These are phyloP conservation scores for Colletotrichum acutatum DNA, from an alignment of 2,329 filamentous ascomycete genomes.

Conservation along the genomic window DNA sequence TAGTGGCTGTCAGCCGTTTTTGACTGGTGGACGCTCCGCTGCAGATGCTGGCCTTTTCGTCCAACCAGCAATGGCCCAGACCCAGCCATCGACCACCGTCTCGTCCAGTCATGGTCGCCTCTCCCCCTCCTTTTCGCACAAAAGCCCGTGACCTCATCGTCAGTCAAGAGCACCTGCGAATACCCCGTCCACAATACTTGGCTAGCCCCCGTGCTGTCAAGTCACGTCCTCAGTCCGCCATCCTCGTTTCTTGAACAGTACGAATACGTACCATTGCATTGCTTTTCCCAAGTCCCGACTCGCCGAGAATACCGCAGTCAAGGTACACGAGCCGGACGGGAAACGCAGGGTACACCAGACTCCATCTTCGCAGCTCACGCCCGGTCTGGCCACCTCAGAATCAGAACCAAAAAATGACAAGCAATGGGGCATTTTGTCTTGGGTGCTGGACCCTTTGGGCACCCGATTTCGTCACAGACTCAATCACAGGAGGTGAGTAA, in stretches of 20 bases:
- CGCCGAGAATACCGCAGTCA: background rate
- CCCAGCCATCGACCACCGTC: background rate
- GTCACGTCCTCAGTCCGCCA: background rate
- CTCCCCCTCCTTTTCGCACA: background rate
- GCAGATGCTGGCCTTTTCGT: slow-evolving; percentile 9
- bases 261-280: background rate
- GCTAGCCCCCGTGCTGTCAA: background rate
- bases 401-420: background rate
- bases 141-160: slow-evolving; percentile 28
- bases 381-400: background rate
- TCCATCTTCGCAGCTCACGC: background rate
- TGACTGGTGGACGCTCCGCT: slow-evolving; percentile 17
- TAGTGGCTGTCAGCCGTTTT: slow-evolving; percentile 8
- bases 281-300: background rate
- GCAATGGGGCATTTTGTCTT: background rate
- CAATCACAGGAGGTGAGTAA: no score
- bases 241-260: background rate
- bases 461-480: background rate
- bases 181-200: background rate
- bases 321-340: background rate
- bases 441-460: background rate
- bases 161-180: slow-evolving; percentile 1
- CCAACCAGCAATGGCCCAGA: slow-evolving; percentile 18
- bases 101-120: background rate
- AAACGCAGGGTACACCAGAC: background rate